Evolutionary conservation across 2,329 filamentous ascomycete genomes (phyloP).

Genomic region (Fusarium compactum): DNA sequence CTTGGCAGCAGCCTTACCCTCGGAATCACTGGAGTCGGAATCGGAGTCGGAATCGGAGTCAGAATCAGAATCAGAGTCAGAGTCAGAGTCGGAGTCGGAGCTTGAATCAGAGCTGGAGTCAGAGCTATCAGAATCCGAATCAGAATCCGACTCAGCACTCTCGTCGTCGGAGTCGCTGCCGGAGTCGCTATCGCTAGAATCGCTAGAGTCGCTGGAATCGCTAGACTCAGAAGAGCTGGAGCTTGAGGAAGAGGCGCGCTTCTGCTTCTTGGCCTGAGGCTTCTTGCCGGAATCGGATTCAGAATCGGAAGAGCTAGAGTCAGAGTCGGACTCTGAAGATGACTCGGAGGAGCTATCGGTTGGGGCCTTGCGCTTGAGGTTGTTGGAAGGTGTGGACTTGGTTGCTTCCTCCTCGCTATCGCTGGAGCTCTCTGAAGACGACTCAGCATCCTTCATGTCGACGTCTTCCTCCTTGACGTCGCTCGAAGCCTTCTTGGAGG

Average conservation of each 20-base stretch:
- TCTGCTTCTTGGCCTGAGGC: slow-evolving; percentile 66
- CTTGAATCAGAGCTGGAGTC: slow-evolving; percentile 44
- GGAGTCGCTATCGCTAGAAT: slow-evolving; percentile 47
- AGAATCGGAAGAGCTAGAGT: slow-evolving; percentile 34
- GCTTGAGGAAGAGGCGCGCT: slow-evolving; percentile 47
- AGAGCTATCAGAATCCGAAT: slow-evolving; percentile 45
- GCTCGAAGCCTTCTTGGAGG: slow-evolving; percentile 32
- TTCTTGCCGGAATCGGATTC: slow-evolving; percentile 56
- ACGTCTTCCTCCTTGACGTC: slow-evolving; percentile 56
- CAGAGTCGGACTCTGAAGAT: slow-evolving; percentile 52
- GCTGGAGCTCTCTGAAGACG: slow-evolving; percentile 50
- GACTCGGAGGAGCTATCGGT: slow-evolving; percentile 52
- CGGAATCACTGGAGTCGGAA: slow-evolving; percentile 54
- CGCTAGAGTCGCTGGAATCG: slow-evolving; percentile 46
- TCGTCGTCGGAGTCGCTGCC: slow-evolving; percentile 51
- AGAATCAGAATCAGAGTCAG: slow-evolving; percentile 54
- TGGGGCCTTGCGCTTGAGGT: slow-evolving; percentile 58
- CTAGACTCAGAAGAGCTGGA: slow-evolving; percentile 43
- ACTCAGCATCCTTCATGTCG: slow-evolving; percentile 61
- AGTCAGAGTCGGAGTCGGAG: slow-evolving; percentile 56
- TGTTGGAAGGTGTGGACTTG: slow-evolving; percentile 45
- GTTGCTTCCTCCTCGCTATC: slow-evolving; percentile 43
- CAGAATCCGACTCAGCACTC: slow-evolving; percentile 52
- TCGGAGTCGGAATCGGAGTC: slow-evolving; percentile 56
- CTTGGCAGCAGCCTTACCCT: slow-evolving; percentile 54